Evolutionary conservation across 2,329 filamentous ascomycete species (phyloP), one percentile per base, ranked within the genome.

Genomic region (Dactylellina leptospora): DNA sequence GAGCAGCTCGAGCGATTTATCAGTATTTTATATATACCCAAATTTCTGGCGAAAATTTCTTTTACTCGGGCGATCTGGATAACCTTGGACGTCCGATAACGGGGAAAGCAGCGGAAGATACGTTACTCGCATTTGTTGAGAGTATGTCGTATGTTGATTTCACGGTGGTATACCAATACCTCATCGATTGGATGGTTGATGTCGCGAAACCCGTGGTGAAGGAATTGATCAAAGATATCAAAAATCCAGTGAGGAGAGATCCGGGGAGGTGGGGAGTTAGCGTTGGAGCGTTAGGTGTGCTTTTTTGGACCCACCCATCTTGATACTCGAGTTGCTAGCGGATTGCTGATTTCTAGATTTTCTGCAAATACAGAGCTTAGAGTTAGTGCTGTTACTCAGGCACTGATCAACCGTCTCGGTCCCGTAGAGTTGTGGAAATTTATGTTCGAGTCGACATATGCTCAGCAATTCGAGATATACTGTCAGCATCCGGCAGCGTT

Each of bases 391-490:
- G 62, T 16, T 18, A 40, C 54, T 10, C 62, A 68, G 22, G 62
- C 62, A 2, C 20, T 70, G 4, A 56, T 70, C 11, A 44, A 45
- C n/a, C 25, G 64, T 1, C 48, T 70, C 2, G 64, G 64, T 4
- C 64, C 56, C 3, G 18, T 70, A 0, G 36, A 61, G 2, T 56
- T 70, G 0, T 70, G 55, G 64, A 54, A 70, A 18, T 70, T 70
- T 18, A 10, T 54, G 22, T 70, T 61, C 28, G 55, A 40, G 11
- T 58, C 64, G 8, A 27, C 38, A 0, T 54, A 60, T 18, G 38
- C 47, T 0, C 42, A 50, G 4, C 64, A 70, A 10, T 70, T 61
- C n/a, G 40, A 44, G 30, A 16, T 70, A 6, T 70, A 70, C 38
- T 70, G 55, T 16, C 55, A 70, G 22, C 54, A 53, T 18, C 64